Evolutionary conservation across 352 stramenopile genomes (phyloP).

Genomic region (Pythium phragmitis): DNA sequence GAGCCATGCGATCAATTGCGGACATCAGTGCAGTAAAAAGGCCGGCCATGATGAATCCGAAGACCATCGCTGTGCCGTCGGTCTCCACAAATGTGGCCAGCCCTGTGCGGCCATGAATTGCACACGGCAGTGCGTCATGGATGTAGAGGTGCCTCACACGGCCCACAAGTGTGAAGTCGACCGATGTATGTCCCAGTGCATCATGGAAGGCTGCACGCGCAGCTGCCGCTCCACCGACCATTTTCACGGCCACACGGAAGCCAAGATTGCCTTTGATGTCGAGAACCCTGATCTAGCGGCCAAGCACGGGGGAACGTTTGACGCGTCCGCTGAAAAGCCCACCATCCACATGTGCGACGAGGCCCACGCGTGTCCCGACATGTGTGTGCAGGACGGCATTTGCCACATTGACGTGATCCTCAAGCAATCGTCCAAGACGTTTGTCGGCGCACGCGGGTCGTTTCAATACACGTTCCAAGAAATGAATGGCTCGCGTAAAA

Average conservation of each 20-base stretch:
- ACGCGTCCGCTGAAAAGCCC: conserved; percentile 31
- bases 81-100: conserved; percentile 54
- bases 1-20: conserved; percentile 48
- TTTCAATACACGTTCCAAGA: conserved; percentile 80
- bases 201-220: conserved; percentile 62
- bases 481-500: conserved; percentile 77
- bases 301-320: conserved; percentile 41
- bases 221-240: conserved; percentile 52
- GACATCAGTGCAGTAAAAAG: conserved; percentile 42
- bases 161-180: conserved; percentile 65
- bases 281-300: conserved; percentile 34
- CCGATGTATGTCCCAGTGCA: conserved; percentile 55
- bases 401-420: conserved; percentile 71
- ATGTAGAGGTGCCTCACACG: conserved; percentile 47
- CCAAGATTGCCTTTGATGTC: conserved; percentile 43
- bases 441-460: conserved; percentile 47
- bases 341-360: conserved; percentile 64
- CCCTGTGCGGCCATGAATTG: conserved; percentile 48
- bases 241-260: conserved; percentile 62
- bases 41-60: conserved; percentile 37
- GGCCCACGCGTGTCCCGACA: conserved; percentile 48
- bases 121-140: conserved; percentile 43
- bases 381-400: conserved; percentile 59
- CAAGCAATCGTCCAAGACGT: conserved; percentile 68
- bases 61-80: conserved; percentile 56